Evolutionary conservation across 1,284 basidiomycete species (phyloP).

Genomic region (Trichosporon sp.): DNA sequence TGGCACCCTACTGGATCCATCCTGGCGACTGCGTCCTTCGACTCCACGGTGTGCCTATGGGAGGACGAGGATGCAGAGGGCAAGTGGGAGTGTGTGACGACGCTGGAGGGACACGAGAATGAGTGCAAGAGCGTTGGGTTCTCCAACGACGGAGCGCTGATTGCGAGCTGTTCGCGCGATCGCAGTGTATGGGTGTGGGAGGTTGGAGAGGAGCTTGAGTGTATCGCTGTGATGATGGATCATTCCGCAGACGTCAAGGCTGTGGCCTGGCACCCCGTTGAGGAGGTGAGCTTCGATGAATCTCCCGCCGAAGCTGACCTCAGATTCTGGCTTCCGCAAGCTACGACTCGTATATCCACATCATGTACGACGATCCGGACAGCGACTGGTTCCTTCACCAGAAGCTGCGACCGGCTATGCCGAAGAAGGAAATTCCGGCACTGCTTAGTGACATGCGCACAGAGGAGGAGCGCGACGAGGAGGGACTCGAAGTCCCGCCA

Average conservation of each 20-base stretch:
- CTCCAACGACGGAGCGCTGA: constrained; percentile 66
- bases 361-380: constrained; percentile 87
- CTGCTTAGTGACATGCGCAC: neutral
- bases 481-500: constrained; percentile 35
- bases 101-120: constrained; percentile 92
- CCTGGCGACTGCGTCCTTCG: constrained; percentile 93
- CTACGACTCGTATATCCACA: constrained; percentile 93
- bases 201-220: constrained; percentile 92
- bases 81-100: constrained; percentile 58
- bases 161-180: constrained; percentile 91
- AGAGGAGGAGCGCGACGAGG: constrained; percentile 26
- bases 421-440: constrained; percentile 36
- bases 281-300: constrained; percentile 64
- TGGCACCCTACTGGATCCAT: constrained; percentile 86
- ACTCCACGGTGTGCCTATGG: constrained; percentile 89
- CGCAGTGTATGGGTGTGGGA: constrained; percentile 99
- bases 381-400: constrained; percentile 91
- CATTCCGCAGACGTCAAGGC: constrained; percentile 95
- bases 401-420: constrained; percentile 71
- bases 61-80: constrained; percentile 47
- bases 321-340: constrained; percentile 93
- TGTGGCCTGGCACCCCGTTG: constrained; percentile 88
- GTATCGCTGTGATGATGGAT: constrained; percentile 92
- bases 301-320: constrained; percentile 23
- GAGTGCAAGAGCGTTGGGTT: constrained; percentile 96